These are phyloP conservation scores for Crassisporium funariophilum DNA, from an alignment of 768 basidiomycete species.

Conservation along the genomic window DNA sequence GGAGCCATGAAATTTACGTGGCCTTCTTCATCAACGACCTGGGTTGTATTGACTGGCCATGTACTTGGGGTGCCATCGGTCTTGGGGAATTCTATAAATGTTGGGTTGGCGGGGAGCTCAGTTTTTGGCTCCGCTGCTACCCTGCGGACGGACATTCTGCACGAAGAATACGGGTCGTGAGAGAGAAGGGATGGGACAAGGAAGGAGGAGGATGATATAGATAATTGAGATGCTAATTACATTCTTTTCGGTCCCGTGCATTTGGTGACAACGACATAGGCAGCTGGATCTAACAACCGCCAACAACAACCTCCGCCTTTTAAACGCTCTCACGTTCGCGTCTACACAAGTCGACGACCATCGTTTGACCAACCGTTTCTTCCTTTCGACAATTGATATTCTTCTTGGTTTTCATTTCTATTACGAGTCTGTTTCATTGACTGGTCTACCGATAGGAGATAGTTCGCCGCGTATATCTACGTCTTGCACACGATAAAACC, in stretches of 20 bases:
- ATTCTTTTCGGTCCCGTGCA: too few relatives aligned
- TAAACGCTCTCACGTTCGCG: too few relatives aligned
- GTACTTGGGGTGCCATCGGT: conserved; percentile 57
- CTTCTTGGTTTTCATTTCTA: neutral
- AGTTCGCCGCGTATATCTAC: conserved; percentile 63
- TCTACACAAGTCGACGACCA: too few relatives aligned
- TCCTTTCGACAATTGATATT: too few relatives aligned
- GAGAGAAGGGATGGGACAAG: too few relatives aligned
- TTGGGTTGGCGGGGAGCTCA: conserved; percentile 52
- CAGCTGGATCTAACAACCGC: too few relatives aligned
- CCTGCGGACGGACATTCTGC: conserved; percentile 29
- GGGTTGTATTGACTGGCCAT: conserved; percentile 62
- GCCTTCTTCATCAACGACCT: conserved; percentile 56
- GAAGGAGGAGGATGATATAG: too few relatives aligned
- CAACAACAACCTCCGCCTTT: too few relatives aligned
- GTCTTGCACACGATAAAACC: conserved; percentile 43
- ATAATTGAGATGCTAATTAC: too few relatives aligned
- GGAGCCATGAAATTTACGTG: conserved; percentile 73
- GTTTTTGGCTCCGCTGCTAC: conserved; percentile 24
- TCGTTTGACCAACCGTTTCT: too few relatives aligned
- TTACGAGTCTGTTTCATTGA: neutral
- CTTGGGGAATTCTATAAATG: conserved; percentile 58
- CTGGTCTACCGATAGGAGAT: neutral
- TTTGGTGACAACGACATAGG: too few relatives aligned
- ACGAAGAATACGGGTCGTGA: neutral